Percentiles rank a stretch among this genome's conserved stretches.
phyloP scores from a whole-genome alignment of 163 green algal species.

The Trebouxiophyceae sp. region DNA sequence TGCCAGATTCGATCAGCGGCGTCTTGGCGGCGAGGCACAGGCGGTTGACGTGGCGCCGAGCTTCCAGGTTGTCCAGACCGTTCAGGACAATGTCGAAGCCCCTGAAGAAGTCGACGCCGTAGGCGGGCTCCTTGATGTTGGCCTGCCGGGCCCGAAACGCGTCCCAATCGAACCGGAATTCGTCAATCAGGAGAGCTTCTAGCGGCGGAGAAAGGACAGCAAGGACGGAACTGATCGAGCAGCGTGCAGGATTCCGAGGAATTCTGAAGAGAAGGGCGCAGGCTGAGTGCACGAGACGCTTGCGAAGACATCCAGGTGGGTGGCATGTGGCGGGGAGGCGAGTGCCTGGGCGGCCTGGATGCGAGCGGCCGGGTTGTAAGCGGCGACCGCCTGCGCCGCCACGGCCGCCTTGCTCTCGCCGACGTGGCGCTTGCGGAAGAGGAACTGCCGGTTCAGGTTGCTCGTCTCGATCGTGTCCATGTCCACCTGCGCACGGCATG shows the following conservation, averaged over 20 bases:
- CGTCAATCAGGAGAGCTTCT: too few species aligned
- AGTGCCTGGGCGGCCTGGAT: slow-evolving; percentile 42
- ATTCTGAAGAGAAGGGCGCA: too few species aligned
- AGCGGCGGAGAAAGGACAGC: too few species aligned
- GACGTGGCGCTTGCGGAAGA: slow-evolving; percentile 93
- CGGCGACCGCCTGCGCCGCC: slow-evolving; percentile 59
- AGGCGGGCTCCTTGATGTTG: slow-evolving; percentile 82
- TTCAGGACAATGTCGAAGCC: slow-evolving; percentile 93
- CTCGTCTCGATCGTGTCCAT: slow-evolving; percentile 98
- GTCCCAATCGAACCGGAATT: too few species aligned
- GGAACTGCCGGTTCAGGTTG: slow-evolving; percentile 98
- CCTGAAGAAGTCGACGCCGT: slow-evolving; percentile 84
- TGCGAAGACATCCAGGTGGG: too few species aligned
- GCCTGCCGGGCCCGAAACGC: slow-evolving; percentile 35
- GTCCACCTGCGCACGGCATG: slow-evolving; percentile 69
- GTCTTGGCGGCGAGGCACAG: slow-evolving; percentile 80
- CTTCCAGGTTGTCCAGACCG: slow-evolving; percentile 95
- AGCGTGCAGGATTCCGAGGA: too few species aligned
- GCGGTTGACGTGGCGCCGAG: slow-evolving; percentile 92
- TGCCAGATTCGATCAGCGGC: slow-evolving; percentile 92
- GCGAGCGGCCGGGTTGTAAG: slow-evolving; percentile 36
- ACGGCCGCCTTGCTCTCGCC: slow-evolving; percentile 85
- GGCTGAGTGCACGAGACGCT: too few species aligned
- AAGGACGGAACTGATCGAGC: too few species aligned
- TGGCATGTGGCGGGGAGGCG: background rate